phyloP scores from a whole-genome alignment of 768 basidiomycete species.

The Auricularia sp. region DNA sequence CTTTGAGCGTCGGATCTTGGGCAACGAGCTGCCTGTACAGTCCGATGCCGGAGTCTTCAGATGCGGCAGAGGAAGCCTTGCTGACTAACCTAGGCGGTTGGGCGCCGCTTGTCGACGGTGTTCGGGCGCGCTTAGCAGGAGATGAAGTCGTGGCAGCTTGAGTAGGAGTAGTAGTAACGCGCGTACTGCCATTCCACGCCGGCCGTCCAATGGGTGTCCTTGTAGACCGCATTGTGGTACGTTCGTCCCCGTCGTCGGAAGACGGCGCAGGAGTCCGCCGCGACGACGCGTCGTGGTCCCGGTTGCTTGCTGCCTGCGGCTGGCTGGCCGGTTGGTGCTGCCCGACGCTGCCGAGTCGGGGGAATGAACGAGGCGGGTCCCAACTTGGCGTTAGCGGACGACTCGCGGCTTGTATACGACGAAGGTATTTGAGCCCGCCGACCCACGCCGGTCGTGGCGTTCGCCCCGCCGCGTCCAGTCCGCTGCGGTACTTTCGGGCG shows the following conservation, averaged over 20 bases:
- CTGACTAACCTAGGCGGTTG: conserved; percentile 23
- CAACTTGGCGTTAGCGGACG: conserved; percentile 88
- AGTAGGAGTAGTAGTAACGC: conserved; percentile 22
- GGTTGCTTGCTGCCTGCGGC: conserved; percentile 45
- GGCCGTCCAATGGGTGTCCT: conserved; percentile 47
- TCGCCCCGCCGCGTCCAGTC: conserved; percentile 4
- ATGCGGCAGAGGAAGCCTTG: conserved; percentile 60
- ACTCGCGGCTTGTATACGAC: conserved; percentile 38
- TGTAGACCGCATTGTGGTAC: conserved; percentile 46
- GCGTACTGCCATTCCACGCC: conserved; percentile 58
- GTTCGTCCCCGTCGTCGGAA: conserved; percentile 53
- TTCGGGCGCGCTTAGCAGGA: conserved; percentile 35
- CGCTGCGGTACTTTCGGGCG: conserved; percentile 37
- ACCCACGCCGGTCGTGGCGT: conserved; percentile 5
- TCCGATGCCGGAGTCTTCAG: conserved; percentile 76
- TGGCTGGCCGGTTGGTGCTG: conserved; percentile 43
- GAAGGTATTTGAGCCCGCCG: conserved; percentile 11
- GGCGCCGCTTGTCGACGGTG: conserved; percentile 24
- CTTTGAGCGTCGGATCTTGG: conserved; percentile 38
- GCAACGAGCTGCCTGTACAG: conserved; percentile 74
- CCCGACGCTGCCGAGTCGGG: conserved; percentile 33
- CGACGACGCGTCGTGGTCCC: conserved; percentile 5
- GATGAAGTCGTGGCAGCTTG: conserved; percentile 16
- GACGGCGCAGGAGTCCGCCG: conserved; percentile 28
- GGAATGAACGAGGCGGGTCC: conserved; percentile 58